Base-by-base conservation (phyloP, 352 stramenopile genomes). In the Phytophthora pini region DNA sequence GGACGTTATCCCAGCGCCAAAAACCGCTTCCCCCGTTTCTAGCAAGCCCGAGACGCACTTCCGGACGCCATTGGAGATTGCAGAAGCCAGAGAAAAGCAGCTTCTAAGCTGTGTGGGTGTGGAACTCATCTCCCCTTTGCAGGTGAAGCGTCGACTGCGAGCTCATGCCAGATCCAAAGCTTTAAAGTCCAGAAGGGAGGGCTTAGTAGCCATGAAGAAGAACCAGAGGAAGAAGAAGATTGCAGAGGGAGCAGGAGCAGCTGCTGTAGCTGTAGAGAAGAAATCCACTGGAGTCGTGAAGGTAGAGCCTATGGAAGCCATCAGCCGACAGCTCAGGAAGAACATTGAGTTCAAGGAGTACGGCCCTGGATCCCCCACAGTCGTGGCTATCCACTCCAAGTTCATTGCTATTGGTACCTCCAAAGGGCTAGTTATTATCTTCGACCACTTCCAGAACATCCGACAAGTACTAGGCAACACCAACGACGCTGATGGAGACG, bases 381-480 rank as follows among this genome's bases (percentile, higher is more conserved):
- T 97, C 34, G 79, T 99, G 31, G 94, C 94, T 9, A 97, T 98
- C 52, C 95, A 98, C 76, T 97, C 92, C 60, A 98, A 98, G 82
- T 98, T 99, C 63, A 99, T 99, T 68, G 93, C 96, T 2, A 94
- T 99, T 58, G 97, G 96, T 34, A 98, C 94, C 43, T 98, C 97
- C 70, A 92, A 93, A 53, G 95, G 96, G 2, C 76, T 97, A 8
- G 88, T 99, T 48, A 86, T 98, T 44, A 92, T 98, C 34, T 99
- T 98, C 70, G 97, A 99, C 72, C 91, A 98, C 65, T 99, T 98
- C 71, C 94, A 99, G 75, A 96, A 98, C 34, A 92, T 94, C 50
- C 82, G 86, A 40, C 88, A 97, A 78, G 89, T 96, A 38, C 75
- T 98, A 12, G 86, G 93, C 10, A 96, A 92, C 65, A 90, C 86